These are phyloP conservation scores for Ogataea wickerhamii DNA, from an alignment of 805 yeast species.

Conservation along the genomic window DNA sequence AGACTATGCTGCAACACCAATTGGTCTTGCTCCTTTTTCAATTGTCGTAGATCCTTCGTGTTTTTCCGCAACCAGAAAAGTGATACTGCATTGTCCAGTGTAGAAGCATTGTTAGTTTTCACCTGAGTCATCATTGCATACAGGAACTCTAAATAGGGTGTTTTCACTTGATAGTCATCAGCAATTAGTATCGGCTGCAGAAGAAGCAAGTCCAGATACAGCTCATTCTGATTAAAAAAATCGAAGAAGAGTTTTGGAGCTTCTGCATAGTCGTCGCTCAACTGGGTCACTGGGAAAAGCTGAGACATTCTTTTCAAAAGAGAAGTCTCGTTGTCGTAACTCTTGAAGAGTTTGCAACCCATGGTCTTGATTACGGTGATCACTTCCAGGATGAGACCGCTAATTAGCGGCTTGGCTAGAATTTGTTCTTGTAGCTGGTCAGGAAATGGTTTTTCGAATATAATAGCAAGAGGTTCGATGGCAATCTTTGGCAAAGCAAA, in stretches of 20 bases:
- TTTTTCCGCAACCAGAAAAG: slow-evolving; percentile 33
- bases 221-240: slow-evolving; percentile 51
- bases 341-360: slow-evolving; percentile 69
- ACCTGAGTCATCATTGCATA: slow-evolving; percentile 74
- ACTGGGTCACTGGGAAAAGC: slow-evolving; percentile 35
- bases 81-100: slow-evolving; percentile 29
- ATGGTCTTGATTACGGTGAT: slow-evolving; percentile 68
- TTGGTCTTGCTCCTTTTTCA: slow-evolving; percentile 27
- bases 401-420: slow-evolving; percentile 77
- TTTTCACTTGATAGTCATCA: slow-evolving; percentile 81
- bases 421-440: slow-evolving; percentile 57
- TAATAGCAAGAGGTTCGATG: slow-evolving; percentile 69
- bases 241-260: slow-evolving; percentile 65
- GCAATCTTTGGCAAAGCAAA: slow-evolving; percentile 75
- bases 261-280: slow-evolving; percentile 35
- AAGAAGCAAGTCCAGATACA: slow-evolving; percentile 70
- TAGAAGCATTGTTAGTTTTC: slow-evolving; percentile 44
- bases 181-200: slow-evolving; percentile 85
- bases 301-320: slow-evolving; percentile 52
- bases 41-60: slow-evolving; percentile 26
- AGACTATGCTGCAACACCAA: slow-evolving; percentile 26
- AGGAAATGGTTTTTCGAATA: slow-evolving; percentile 71
- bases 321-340: slow-evolving; percentile 64
- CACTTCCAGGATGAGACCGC: slow-evolving; percentile 76
- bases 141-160: slow-evolving; percentile 86